These are phyloP conservation scores for Paracamarosporium sp. DNA, from an alignment of 2,329 filamentous ascomycete species.

Conservation along the genomic window DNA sequence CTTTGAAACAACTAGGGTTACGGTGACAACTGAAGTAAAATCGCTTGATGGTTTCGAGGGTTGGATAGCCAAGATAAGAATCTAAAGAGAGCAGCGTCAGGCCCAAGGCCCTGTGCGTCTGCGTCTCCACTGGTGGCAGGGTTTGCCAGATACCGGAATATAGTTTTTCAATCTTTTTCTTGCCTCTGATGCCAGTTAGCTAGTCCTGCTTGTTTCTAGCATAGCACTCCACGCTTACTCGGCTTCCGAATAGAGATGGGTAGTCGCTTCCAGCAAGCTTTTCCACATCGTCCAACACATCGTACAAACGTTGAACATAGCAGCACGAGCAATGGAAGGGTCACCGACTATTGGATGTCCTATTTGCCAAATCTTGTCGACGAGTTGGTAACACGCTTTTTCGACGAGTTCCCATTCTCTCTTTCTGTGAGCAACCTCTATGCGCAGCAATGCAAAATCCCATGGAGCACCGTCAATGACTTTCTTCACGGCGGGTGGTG, in stretches of 20 bases:
- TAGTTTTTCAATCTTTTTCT: neutral
- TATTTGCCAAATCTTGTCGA: constrained; percentile 17
- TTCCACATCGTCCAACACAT: constrained; percentile 28
- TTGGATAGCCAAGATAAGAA: neutral
- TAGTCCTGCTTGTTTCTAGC: neutral
- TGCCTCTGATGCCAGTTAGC: constrained; percentile 4
- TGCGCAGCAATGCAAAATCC: constrained; percentile 29
- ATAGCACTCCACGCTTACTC: constrained; percentile 17
- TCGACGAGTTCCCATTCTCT: constrained; percentile 26
- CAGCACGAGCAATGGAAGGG: neutral
- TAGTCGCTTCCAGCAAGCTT: constrained; percentile 20
- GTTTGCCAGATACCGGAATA: neutral
- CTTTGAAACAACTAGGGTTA: constrained; percentile 33
- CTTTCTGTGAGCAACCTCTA: constrained; percentile 16
- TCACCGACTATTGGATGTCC: neutral
- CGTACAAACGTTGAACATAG: constrained; percentile 22
- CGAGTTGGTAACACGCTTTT: constrained; percentile 18
- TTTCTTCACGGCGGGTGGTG: constrained; percentile 21
- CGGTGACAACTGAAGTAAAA: constrained; percentile 25
- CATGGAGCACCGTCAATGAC: constrained; percentile 28
- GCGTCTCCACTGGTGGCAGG: neutral
- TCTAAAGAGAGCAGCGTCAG: constrained; percentile 7
- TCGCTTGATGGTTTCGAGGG: neutral
- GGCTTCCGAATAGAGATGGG: constrained; percentile 5
- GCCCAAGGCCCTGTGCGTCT: constrained; percentile 5